A percentile compares a stretch with the other conserved stretches of the same genome.
Conservation (phyloP, 306 rosid species). For the Fragaria vesca region DNA sequence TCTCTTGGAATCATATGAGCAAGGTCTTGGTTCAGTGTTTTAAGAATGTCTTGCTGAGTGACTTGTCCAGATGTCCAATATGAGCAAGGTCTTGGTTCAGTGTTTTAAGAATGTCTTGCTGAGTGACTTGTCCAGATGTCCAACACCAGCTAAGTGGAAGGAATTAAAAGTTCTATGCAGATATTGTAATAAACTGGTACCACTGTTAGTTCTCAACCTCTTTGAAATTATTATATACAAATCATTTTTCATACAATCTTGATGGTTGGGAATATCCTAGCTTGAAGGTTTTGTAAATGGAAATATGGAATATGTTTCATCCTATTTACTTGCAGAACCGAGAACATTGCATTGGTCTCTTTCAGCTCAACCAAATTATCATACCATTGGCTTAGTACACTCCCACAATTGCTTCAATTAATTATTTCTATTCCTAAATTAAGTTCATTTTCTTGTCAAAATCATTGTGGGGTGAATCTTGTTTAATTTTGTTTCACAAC, state of each 20-base stretch:
- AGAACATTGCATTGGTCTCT: not conserved
- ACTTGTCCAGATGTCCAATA: not conserved
- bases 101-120: slow-evolving; percentile 19
- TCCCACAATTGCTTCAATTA: not conserved
- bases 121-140: slow-evolving; percentile 5
- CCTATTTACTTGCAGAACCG: not conserved
- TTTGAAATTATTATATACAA: not conserved
- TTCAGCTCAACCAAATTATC: not conserved
- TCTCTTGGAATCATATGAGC: slow-evolving; percentile 2
- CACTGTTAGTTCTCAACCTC: slow-evolving; percentile 1
- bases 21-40: slow-evolving; percentile 15
- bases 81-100: slow-evolving; percentile 18
- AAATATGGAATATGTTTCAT: not conserved
- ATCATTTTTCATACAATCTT: not conserved
- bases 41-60: slow-evolving; percentile 22
- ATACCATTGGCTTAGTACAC: not conserved
- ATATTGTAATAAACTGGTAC: slow-evolving; percentile 22
- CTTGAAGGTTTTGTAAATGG: not conserved
- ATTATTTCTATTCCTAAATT: not conserved
- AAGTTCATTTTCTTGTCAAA: not conserved
- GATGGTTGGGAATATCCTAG: not conserved
- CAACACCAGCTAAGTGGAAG: slow-evolving; percentile 24
- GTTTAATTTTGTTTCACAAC: not conserved
- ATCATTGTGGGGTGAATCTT: not conserved
- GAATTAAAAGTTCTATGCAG: slow-evolving; percentile 23